phyloP scores from a whole-genome alignment of 768 basidiomycete genomes.

The Boletus tomentosulus region DNA sequence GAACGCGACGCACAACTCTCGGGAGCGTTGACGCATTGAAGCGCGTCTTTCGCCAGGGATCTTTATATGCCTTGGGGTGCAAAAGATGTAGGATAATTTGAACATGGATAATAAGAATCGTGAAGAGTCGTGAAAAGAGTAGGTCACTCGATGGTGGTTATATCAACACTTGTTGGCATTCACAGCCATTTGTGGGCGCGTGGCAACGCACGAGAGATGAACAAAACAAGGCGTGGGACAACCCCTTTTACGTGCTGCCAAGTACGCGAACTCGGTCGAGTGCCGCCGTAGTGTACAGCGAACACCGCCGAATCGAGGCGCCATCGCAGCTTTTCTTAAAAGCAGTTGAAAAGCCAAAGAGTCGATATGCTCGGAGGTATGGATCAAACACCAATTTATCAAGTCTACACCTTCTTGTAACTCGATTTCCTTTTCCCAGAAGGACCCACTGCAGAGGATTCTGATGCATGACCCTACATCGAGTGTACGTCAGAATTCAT shows the following conservation, averaged over 20 bases:
- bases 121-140: not conserved
- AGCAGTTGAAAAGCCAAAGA: too few species aligned
- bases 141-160: not conserved
- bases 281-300: not conserved
- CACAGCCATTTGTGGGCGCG: constrained; percentile 9
- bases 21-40: constrained; percentile 22
- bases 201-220: constrained; percentile 1
- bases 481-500: not conserved
- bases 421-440: too few species aligned
- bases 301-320: too few species aligned
- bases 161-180: not conserved
- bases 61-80: constrained; percentile 49
- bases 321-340: too few species aligned
- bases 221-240: constrained; percentile 3
- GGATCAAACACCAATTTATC: too few species aligned
- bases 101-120: constrained; percentile 22
- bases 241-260: too few species aligned
- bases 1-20: constrained; percentile 20
- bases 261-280: too few species aligned
- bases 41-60: constrained; percentile 41
- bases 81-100: constrained; percentile 50
- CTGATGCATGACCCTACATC: not conserved
- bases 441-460: too few species aligned
- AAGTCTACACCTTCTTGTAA: too few species aligned
- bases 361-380: too few species aligned